These are phyloP conservation scores for Ammopiptanthus mongolicus DNA, from an alignment of 306 rosid genomes.

Conservation along the genomic window DNA sequence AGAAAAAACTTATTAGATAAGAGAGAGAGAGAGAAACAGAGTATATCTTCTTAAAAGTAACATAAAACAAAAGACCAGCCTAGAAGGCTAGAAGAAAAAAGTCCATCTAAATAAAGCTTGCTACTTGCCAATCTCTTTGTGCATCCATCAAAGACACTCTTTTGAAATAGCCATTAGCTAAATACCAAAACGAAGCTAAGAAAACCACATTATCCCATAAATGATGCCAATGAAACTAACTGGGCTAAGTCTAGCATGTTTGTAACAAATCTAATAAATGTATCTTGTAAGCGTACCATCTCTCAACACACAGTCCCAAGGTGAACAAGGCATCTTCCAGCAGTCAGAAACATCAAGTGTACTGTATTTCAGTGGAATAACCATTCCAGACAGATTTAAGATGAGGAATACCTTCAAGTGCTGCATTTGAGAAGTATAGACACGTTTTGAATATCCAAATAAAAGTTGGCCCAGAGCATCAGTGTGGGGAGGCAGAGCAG, in stretches of 20 bases:
- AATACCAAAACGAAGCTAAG: not conserved
- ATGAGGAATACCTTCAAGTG: slow-evolving; percentile 65
- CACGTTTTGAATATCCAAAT: slow-evolving; percentile 64
- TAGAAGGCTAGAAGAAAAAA: not conserved
- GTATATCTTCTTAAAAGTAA: not conserved
- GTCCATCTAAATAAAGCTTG: not conserved
- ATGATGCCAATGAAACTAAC: not conserved
- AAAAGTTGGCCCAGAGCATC: slow-evolving; percentile 90
- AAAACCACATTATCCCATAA: not conserved
- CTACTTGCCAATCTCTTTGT: not conserved
- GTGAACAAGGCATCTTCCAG: not conserved
- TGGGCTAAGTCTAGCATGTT: not conserved
- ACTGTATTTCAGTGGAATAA: not conserved
- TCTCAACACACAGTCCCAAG: not conserved
- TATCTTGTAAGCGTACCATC: not conserved
- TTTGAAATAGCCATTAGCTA: not conserved
- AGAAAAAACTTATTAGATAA: not conserved
- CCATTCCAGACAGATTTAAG: slow-evolving; percentile 7
- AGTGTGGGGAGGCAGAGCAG: slow-evolving; percentile 67
- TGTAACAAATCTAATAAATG: not conserved
- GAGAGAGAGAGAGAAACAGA: not conserved
- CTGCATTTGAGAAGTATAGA: slow-evolving; percentile 74
- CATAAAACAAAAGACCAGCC: not conserved
- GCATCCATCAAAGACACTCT: not conserved
- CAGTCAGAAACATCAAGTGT: not conserved